Base-by-base conservation (phyloP, 2,329 filamentous ascomycete genomes). In the Simplicillium aogashimaense region DNA sequence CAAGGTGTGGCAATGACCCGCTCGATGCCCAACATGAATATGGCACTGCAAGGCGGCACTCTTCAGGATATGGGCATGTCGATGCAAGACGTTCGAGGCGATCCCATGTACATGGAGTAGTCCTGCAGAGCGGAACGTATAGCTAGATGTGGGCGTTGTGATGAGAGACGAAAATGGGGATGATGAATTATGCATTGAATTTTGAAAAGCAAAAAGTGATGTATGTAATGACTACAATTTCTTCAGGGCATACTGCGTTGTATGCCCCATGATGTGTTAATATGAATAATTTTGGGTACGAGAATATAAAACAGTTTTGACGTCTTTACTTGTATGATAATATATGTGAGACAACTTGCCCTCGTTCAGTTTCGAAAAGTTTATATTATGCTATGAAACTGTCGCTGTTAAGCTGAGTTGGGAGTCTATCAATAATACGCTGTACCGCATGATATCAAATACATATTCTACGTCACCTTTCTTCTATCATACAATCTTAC, bases 91-190 rank as follows among this genome's bases (percentile, higher is more conserved):
- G 61, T 69, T 29, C 60, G 64, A 36, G 58, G 61, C 32, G 70
- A 74, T 41, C 20, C 20, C 5, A 72, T 76, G 67, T 75, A 70
- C 50, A 66, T 73, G 63, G 69, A 72, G 47, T 72, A 56, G 54
- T 38, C 6, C 20, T 9, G 20, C 5, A 9, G 20, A 25, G 9
- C 20, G 5, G 6, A 25, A 9, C 9, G 20, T 25, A 25, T 9
- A 5, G 5, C 20, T 25, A 9, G 20, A 25, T 9, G 6, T 25
- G 9, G 20, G 20, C 9, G 20, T 25, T 25, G 20, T 25, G 38
- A 40, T 35, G 14, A 16, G 31, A 36, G 35, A 20, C 7, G 34
- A 36, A 36, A 36, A 36, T 14, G 13, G 14, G 13, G 16, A 36
- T 36, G 18, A 12, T 17, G 13, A 15, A 13, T 34, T 20, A 35